These are phyloP conservation scores for Bruguiera sexangula DNA, from an alignment of 345 rosid genomes.

Conservation along the genomic window DNA sequence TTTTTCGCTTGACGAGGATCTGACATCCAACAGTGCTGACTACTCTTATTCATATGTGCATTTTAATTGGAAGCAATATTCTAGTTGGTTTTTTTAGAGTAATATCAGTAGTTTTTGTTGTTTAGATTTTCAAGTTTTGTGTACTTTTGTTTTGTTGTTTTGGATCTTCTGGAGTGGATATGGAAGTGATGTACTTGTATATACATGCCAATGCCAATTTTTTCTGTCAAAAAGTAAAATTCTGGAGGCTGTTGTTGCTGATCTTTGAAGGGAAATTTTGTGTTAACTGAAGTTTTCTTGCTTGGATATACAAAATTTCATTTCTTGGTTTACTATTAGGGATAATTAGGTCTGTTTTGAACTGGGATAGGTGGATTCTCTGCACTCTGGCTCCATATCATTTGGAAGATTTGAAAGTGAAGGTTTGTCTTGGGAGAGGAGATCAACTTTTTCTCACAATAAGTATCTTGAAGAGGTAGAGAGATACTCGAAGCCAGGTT, in stretches of 20 bases:
- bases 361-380: conserved; percentile 50
- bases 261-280: background rate
- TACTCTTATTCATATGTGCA: background rate
- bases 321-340: background rate
- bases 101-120: too few species aligned
- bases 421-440: conserved; percentile 73
- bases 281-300: background rate
- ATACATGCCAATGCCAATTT: background rate
- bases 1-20: background rate
- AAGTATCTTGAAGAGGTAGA: conserved; percentile 92
- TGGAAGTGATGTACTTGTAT: background rate
- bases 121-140: background rate
- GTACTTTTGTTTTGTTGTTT: background rate
- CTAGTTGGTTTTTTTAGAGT: too few species aligned
- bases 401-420: conserved; percentile 92
- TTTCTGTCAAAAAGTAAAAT: background rate
- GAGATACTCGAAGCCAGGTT: conserved; percentile 78
- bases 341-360: conserved; percentile 1
- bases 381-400: conserved; percentile 81
- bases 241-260: background rate
- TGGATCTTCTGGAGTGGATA: background rate
- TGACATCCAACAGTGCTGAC: background rate
- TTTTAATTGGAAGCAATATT: background rate
- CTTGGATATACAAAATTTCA: background rate
- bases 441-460: conserved; percentile 85